Base-by-base conservation (phyloP, 208 protist species). In the Spongospora subterranea region DNA sequence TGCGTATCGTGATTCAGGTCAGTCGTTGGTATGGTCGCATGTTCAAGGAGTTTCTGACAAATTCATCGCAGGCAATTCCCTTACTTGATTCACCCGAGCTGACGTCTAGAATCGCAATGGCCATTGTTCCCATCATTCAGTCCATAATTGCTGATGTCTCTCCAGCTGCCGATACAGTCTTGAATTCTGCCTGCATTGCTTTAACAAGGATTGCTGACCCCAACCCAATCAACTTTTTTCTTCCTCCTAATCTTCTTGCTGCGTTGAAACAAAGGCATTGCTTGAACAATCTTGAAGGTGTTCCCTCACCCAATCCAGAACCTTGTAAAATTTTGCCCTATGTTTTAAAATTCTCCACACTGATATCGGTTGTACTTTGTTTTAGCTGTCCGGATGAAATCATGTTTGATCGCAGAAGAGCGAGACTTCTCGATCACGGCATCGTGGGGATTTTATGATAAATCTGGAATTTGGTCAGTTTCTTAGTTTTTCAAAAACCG, bases 381-480 rank as follows among this genome's bases (percentile, higher is more conserved):
- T n/a, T n/a, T n/a, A n/a, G n/a, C n/a, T n/a, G n/a, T n/a, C n/a
- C n/a, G 24, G 50, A 60, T 24, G 13, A 24, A 60, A 60, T 29
- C 6, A 24, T 29, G 50, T 24, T 60, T 24, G 71, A 40, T 43
- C 17, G 71, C 17, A 39, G 71, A 43, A 20, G 71, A 82, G 11
- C 71, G 35, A 20, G 71, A 82, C 35, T 20, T 82, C 6, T 17
- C 40, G 13, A 45, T 82, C 35, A 6, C 13, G 71, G 71, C 71
- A 17, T 6, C 71, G 11, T 82, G 71, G 71, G 71, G 35, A 20
- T 82, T 82, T n/a, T 82, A 82, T n/a, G 71, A 82, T 43, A 82
- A 82, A 35, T 35, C n/a, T 82, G 71, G 71, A 35, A 35, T 43
- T n/a, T 82, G 71, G 50, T 60, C 6, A 29, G 50, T 60, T 6